Evolutionary conservation across 2,329 filamentous ascomycete genomes (phyloP), one percentile per base, ranked within the genome.

Genomic region (Hymenoscyphus fraxineus): DNA sequence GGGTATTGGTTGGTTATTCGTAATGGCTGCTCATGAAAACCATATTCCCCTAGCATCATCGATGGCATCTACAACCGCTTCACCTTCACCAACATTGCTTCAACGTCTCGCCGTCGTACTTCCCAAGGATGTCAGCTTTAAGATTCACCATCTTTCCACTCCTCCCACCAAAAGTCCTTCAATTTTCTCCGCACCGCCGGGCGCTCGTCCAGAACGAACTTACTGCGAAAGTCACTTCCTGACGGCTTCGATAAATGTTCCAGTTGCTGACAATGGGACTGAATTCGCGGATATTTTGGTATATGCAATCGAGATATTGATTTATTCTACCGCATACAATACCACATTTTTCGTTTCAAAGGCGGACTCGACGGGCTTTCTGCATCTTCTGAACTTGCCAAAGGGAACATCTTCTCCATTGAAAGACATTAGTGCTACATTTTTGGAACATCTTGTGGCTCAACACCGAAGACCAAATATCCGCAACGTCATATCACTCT

Each of bases 271-370:
- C 3, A 67, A 72, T 35, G 66, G 64, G 51, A 63, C 68, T 15
- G 69, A 71, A 31, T 67, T 58, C 40, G 64, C 64, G 44, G 73
- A 76, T 64, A 82, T 96, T 1, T 79, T 97, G 6, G 83, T 94
- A 9, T 88, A 96, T 65, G 94, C 90, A 16, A 83, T 99, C 67
- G 95, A 99, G 75, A 82, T 97, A 60, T 83, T 95, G 71, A 85
- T 99, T 66, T 99, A 96, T 78, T 90, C 88, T 0, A 97, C 93
- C 0, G 84, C 85, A 57, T 84, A 85, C 71, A 85, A 92, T 31
- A 96, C 90, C 1, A 97, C 91, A 3, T 84, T 98, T 62, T 99
- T 99, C 76, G 89, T 99, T 31, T 94, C 93, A 68, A 99, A 99
- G 78, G 95, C 95, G 59, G 95, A 99, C 78, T 97, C 95, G 10